These are phyloP conservation scores for Lasiosphaeria hispida DNA, from an alignment of 495 filamentous ascomycete species.

Conservation along the genomic window DNA sequence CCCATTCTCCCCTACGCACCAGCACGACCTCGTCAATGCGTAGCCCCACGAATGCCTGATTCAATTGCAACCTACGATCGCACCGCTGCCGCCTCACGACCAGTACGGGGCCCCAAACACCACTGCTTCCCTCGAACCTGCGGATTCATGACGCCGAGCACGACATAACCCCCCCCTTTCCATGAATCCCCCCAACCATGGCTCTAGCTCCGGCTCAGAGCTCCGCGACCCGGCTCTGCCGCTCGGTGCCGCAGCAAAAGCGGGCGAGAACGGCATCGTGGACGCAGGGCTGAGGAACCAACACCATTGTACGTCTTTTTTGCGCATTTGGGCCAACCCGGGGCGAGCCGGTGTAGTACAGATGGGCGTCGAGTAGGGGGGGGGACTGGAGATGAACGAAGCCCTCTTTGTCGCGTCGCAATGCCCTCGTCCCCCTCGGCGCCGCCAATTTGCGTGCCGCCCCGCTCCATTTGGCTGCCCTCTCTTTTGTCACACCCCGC, in stretches of 20 bases:
- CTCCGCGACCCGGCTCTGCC: slow-evolving; percentile 18
- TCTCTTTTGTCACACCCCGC: no score
- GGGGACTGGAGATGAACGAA: no score
- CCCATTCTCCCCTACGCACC: not conserved
- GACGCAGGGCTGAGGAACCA: slow-evolving; percentile 73
- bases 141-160: slow-evolving; percentile 10
- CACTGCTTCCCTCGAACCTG: not conserved
- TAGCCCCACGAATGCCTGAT: no score
- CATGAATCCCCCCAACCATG: slow-evolving; percentile 26
- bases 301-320: slow-evolving; percentile 62
- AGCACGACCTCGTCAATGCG: not conserved
- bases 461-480: no score
- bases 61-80: no score
- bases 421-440: no score
- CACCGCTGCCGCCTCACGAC: not conserved
- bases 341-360: no score
- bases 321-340: not conserved
- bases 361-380: no score
- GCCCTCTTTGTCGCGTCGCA: no score
- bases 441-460: no score
- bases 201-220: slow-evolving; percentile 35
- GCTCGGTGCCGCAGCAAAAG: slow-evolving; percentile 7
- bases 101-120: not conserved
- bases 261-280: slow-evolving; percentile 40
- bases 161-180: slow-evolving; percentile 11